Evolutionary conservation across 305 asterid species (phyloP), one percentile per base, ranked within the genome.

Genomic region (Solanum hybrid): DNA sequence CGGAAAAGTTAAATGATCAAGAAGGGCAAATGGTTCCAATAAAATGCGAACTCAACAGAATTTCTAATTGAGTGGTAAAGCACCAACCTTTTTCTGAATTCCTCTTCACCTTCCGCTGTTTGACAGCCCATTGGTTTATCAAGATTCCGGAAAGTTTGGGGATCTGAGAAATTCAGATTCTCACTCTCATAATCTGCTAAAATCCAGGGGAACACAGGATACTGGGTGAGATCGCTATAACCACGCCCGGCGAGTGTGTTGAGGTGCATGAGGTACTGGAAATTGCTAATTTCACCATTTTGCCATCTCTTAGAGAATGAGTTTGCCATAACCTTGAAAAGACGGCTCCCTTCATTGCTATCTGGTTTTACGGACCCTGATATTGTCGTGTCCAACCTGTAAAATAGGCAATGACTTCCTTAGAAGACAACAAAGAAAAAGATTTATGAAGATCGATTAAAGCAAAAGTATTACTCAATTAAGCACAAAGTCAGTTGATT

Each of bases 301-400:
- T 98, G 99, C 99, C 99, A 98, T 92, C 99, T 95, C 94, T 97
- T 98, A 91, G 99, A 97, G 88, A 98, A 97, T 72, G 99, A 98
- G 90, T 93, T 97, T 5, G 98, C 99, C 98, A 95, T 94, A 91
- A 96, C 95, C 93, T 98, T 98, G 90, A 98, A 98, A 88, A 97
- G 97, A 87, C 98, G 99, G 89, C 98, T 96, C 89, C 99, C 99
- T 91, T 97, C 99, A 89, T 91, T 96, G 95, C 93, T 91, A 88
- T 98, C 99, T 93, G 94, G 98, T 93, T 96, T 97, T 29, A 94
- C 91, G 88, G 98, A 93, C 87, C 99, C 99, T 66, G 99, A 96
- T 91, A 98, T 97, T 31, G 99, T 98, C 34, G 99, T 95, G 93
- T 98, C 99, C 92, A 98, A 93, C 92, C 99, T 97, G 97, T 89